phyloP scores from a whole-genome alignment of 495 filamentous ascomycete species.

The Neurospora sp. region DNA sequence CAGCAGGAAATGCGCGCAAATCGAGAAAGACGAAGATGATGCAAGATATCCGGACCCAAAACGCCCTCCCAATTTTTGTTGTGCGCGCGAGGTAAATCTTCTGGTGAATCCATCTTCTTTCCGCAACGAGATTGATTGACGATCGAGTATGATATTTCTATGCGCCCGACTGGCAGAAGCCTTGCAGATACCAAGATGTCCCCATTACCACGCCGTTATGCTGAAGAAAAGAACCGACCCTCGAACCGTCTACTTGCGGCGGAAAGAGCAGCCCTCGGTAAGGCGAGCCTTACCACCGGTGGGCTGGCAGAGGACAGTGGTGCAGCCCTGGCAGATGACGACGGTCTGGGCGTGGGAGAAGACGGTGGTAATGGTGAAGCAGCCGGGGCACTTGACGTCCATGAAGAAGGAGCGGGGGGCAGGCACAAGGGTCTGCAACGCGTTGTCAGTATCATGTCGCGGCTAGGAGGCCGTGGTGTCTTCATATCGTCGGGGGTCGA shows the following conservation, averaged over 20 bases:
- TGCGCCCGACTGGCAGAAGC: conserved; percentile 38
- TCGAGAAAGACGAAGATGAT: conserved; percentile 42
- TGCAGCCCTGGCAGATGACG: conserved; percentile 97
- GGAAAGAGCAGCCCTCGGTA: conserved; percentile 98
- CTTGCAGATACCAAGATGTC: conserved; percentile 42
- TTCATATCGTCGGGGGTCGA: neutral
- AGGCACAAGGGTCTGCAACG: conserved; percentile 73
- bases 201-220: conserved; percentile 35
- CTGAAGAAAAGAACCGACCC: conserved; percentile 38
- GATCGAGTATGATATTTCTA: conserved; percentile 32
- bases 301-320: conserved; percentile 93
- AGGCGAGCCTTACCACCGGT: conserved; percentile 93
- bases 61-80: conserved; percentile 42
- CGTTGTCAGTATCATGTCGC: conserved; percentile 13
- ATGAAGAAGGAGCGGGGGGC: conserved; percentile 98
- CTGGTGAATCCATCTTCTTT: conserved; percentile 68
- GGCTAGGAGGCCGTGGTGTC: neutral
- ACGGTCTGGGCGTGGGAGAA: conserved; percentile 99
- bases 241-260: conserved; percentile 78
- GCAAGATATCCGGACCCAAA: conserved; percentile 84
- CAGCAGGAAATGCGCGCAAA: conserved; percentile 18
- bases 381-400: conserved; percentile 99
- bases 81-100: conserved; percentile 36
- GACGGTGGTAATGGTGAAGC: conserved; percentile 99
- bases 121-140: conserved; percentile 44